Evolutionary conservation across 2,329 filamentous ascomycete species (phyloP).

Genomic region (Thielaviopsis populi): DNA sequence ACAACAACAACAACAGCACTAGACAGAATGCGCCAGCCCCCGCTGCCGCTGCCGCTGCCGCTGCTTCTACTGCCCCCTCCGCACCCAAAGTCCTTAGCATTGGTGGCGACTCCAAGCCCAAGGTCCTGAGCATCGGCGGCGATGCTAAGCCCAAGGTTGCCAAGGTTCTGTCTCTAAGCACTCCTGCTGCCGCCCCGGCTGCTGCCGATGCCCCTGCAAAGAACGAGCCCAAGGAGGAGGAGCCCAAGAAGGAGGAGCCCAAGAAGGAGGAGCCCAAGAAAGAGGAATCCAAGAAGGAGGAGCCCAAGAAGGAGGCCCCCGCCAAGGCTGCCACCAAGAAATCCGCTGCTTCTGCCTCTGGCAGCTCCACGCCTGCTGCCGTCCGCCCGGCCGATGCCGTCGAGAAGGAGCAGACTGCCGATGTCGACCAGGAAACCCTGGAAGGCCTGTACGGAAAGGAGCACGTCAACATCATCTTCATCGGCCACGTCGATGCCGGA

Average conservation of each 20-base stretch:
- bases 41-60: slow-evolving; percentile 27
- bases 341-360: slow-evolving; percentile 63
- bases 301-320: slow-evolving; percentile 44
- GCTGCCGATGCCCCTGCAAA: neutral
- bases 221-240: neutral
- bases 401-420: slow-evolving; percentile 63
- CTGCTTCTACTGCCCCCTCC: slow-evolving; percentile 31
- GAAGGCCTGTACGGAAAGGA: slow-evolving; percentile 95
- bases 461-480: slow-evolving; percentile 88
- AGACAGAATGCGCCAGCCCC: slow-evolving; percentile 35
- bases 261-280: slow-evolving; percentile 20
- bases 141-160: slow-evolving; percentile 36
- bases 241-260: slow-evolving; percentile 12
- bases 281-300: slow-evolving; percentile 29
- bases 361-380: slow-evolving; percentile 64
- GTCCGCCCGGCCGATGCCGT: slow-evolving; percentile 66
- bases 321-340: slow-evolving; percentile 82
- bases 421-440: slow-evolving; percentile 57
- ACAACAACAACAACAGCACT: slow-evolving; percentile 26
- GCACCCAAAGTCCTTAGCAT: slow-evolving; percentile 50
- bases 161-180: slow-evolving; percentile 31
- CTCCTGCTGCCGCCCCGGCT: slow-evolving; percentile 23
- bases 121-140: slow-evolving; percentile 63
- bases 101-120: slow-evolving; percentile 43
- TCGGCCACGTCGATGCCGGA: slow-evolving; percentile 95